phyloP scores from a whole-genome alignment of 495 filamentous ascomycete genomes.

The Penicillium pulvis region DNA sequence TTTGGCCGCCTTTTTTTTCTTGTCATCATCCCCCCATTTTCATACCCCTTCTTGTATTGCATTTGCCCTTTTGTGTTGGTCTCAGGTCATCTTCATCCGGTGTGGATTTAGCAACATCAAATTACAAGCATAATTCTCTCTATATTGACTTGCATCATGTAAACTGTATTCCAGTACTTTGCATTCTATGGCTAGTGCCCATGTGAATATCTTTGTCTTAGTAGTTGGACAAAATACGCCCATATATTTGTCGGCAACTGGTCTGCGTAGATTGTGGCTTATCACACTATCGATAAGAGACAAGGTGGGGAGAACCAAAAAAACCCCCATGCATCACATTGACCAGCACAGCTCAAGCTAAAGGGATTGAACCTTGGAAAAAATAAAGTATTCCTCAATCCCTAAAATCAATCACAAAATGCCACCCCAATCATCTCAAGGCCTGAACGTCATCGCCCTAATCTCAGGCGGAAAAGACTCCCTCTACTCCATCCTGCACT shows the following conservation, averaged over 20 bases:
- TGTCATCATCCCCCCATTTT: conserved; percentile 24
- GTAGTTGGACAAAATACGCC: no score
- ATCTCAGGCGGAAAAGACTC: conserved; percentile 98
- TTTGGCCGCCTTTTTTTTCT: conserved; percentile 27
- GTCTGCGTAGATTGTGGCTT: background rate
- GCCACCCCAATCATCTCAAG: background rate
- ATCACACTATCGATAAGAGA: conserved; percentile 1
- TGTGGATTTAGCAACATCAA: conserved; percentile 24
- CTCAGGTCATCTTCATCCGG: conserved; percentile 22
- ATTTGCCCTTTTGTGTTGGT: conserved; percentile 32
- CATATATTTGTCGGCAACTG: background rate
- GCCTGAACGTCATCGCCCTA: conserved; percentile 82
- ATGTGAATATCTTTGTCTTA: background rate
- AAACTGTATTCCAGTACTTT: background rate
- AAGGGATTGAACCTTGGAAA: background rate
- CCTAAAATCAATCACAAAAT: background rate
- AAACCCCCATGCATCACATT: background rate
- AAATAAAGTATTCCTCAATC: background rate
- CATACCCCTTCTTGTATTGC: conserved; percentile 39
- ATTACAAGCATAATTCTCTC: conserved; percentile 20
- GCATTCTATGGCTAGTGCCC: background rate
- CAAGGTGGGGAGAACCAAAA: background rate
- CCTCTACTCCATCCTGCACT: conserved; percentile 90
- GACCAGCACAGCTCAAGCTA: background rate
- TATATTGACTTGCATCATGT: background rate